Conservation (phyloP, 805 yeast genomes). For the Candida tibetensis region DNA sequence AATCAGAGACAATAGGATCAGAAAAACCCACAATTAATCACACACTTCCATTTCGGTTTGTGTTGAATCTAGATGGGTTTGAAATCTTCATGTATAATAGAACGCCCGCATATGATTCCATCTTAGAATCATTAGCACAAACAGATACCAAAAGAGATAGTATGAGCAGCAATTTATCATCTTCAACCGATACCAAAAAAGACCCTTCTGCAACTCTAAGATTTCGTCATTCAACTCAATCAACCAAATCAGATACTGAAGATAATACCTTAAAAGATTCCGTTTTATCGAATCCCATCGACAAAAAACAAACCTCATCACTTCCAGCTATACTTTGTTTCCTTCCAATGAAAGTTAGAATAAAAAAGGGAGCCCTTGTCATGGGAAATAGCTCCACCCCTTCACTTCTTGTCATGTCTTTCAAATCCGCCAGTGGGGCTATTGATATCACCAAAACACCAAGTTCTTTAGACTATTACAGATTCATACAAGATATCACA, state of each 20-base stretch:
- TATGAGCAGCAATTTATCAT: neutral
- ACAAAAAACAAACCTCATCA: neutral
- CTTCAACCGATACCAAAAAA: neutral
- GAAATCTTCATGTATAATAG: slow-evolving; percentile 85
- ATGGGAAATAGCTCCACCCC: slow-evolving; percentile 81
- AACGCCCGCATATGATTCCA: slow-evolving; percentile 68
- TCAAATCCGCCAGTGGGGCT: slow-evolving; percentile 49
- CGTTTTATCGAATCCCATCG: neutral
- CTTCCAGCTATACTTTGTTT: slow-evolving; percentile 24
- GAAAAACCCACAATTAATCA: slow-evolving; percentile 33
- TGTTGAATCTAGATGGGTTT: slow-evolving; percentile 65
- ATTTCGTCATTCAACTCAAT: slow-evolving; percentile 12
- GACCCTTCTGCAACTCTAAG: slow-evolving; percentile 8
- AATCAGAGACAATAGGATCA: slow-evolving; percentile 6
- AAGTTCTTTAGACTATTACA: slow-evolving; percentile 52
- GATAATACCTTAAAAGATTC: neutral
- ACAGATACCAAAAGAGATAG: slow-evolving; percentile 10
- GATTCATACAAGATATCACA: slow-evolving; percentile 42
- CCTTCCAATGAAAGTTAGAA: slow-evolving; percentile 61
- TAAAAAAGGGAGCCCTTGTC: slow-evolving; percentile 69
- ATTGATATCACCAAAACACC: slow-evolving; percentile 55
- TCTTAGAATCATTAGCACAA: slow-evolving; percentile 40
- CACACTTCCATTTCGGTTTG: slow-evolving; percentile 53
- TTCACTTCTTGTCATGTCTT: slow-evolving; percentile 63
- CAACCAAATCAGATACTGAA: slow-evolving; percentile 4